Evolutionary conservation across 768 basidiomycete genomes (phyloP), one percentile per base, ranked within the genome.

Genomic region (Fomitopsis serialis): DNA sequence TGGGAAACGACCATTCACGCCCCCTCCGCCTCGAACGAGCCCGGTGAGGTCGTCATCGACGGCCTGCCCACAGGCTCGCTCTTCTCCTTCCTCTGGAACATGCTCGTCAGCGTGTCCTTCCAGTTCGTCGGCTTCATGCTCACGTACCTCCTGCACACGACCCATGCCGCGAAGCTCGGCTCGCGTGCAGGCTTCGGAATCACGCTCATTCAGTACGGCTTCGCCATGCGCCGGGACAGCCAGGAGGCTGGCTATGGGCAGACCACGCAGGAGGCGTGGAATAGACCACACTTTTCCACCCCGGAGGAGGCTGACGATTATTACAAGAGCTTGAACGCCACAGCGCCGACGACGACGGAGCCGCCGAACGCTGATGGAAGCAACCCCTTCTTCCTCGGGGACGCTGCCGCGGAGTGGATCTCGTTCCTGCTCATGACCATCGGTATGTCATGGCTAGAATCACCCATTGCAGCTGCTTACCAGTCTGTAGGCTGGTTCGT

Each of bases 1-100:
- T 98, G 93, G 84, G 96, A 98, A 60, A 97, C 92, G 1, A 95
- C 92, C 2, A 82, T 98, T n/a, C 91, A 98, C 66, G 85, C 95
- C 7, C 93, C 95, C 9, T 84, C 81, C 57, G 68, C 82, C 15
- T 73, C 84, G 15, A 78, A 81, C 57, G 69, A 73, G 7, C 67
- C 81, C 25, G 87, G 92, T 35, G 87, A 94, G 61, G 84, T 97
- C 72, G 82, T 96, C 61, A 85, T 98, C 64, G 96, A 98, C 60
- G 84, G 85, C 12, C 80, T 98, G 49, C 89, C 87, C 37, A 88
- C 86, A 6, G 89, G 88, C 21, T 81, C 84, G 11, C 62, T 94
- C 29, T 95, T 96, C 68, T 83, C 84, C 12, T 95, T 93, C 74
- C 78, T 89, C 37, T 98, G 90, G 92, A 93, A 92, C 65, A 78